Evolutionary conservation across 2,329 filamentous ascomycete species (phyloP), one percentile per base, ranked within the genome.

Genomic region (Paraphoma chrysanthemicola): DNA sequence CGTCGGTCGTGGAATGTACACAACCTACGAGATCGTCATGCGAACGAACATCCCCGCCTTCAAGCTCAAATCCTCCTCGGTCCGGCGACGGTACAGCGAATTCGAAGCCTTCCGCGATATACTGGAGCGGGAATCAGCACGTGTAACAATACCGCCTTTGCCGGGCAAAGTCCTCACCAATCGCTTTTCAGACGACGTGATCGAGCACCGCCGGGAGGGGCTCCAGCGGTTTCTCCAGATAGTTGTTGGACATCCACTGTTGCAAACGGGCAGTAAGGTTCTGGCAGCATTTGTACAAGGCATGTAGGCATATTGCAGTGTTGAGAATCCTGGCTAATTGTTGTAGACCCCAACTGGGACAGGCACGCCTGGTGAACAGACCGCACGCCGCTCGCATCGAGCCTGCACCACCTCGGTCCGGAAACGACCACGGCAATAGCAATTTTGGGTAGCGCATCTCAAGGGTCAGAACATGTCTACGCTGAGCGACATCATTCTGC

Each of bases 91-190:
- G 50, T 99, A 99, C 83, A 95, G 90, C 54, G 95, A 99, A 79
- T 99, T 99, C 77, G 95, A 99, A 81, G 94, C 97, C 81, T 99
- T 99, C 79, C 91, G 95, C 75, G 95, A 99, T 79, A 96, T 98
- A 63, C 87, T 99, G 58, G 95, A 99, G 86, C 89, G 95, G 68
- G 95, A 99, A 81, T 91, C 88, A 69, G 93, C 93, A 56, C 87
- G 94, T 64, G 95, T 99, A 56, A 97, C 93, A 18, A 99, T 99
- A 72, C 95, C 95, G 0, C 94, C 95, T 5, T 82, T 99, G 62
- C 95, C 95, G 0, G 95, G 95, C 49, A 99, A 98, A 80, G 95
- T 99, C 53, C 97, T 98, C 70, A 97, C 94, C 49, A 98, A 98
- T 79, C 88, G 95, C 45, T 99, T 99, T 82, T 96, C 91, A 71